phyloP scores from a whole-genome alignment of 2,329 filamentous ascomycete genomes.

The Atkinsonella texensis region DNA sequence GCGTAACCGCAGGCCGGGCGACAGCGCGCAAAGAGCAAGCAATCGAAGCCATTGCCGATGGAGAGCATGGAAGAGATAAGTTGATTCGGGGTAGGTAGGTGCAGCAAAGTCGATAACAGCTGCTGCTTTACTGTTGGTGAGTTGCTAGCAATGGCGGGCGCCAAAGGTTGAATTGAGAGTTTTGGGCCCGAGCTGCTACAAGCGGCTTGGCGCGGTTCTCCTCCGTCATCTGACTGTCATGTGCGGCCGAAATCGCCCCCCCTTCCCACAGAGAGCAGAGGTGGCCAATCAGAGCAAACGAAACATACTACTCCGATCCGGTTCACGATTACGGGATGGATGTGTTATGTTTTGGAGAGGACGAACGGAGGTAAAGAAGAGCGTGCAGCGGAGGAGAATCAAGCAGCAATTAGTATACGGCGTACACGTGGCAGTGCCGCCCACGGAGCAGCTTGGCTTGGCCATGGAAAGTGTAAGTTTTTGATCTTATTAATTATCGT shows the following conservation, averaged over 20 bases:
- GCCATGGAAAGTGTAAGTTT: too few relatives aligned
- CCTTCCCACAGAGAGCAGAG: neutral
- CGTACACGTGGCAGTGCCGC: neutral
- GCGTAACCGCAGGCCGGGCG: conserved; percentile 33
- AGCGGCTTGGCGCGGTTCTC: neutral
- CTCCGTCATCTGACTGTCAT: conserved; percentile 1
- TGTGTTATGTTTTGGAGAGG: too few relatives aligned
- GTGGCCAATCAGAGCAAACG: conserved; percentile 5
- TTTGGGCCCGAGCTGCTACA: neutral
- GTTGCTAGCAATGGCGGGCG: neutral
- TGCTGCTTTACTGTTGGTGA: neutral
- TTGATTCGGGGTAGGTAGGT: neutral
- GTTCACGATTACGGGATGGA: neutral
- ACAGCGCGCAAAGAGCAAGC: conserved; percentile 38
- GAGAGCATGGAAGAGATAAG: neutral
- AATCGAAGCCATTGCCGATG: conserved; percentile 44
- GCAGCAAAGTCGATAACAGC: neutral
- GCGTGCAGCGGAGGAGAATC: neutral
- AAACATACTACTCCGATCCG: conserved; percentile 3
- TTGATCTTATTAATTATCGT: neutral
- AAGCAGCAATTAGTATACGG: too few relatives aligned
- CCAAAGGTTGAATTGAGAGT: neutral
- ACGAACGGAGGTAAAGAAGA: conserved; percentile 1
- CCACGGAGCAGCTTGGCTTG: too few relatives aligned
- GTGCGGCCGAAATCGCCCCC: neutral